A percentile compares a stretch with the other conserved stretches of the same genome.
Evolutionary conservation across 2,329 filamentous ascomycete genomes (phyloP).

Genomic region (Leptosphaerulina australis): DNA sequence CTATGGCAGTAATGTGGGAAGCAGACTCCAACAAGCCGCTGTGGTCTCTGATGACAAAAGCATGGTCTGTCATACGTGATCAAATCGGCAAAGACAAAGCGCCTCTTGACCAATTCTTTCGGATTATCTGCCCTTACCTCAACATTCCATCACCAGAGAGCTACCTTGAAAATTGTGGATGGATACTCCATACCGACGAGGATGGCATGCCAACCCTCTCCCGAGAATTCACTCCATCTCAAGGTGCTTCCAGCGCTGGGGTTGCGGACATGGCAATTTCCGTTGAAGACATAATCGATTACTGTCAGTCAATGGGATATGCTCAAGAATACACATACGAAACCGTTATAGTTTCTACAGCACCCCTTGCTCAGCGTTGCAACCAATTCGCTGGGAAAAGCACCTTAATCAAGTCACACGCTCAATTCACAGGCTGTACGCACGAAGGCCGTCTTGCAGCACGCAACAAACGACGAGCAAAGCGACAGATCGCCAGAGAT

Average conservation of each 20-base stretch:
- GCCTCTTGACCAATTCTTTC: constrained; percentile 57
- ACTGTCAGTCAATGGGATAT: constrained; percentile 36
- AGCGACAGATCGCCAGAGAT: constrained; percentile 18
- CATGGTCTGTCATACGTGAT: constrained; percentile 62
- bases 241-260: constrained; percentile 21
- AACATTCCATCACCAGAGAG: constrained; percentile 53
- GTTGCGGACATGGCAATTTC: constrained; percentile 37
- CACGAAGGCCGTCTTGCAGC: constrained; percentile 15
- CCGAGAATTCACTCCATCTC: constrained; percentile 20
- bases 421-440: not conserved
- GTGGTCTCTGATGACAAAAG: constrained; percentile 61
- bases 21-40: constrained; percentile 58
- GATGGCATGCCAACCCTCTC: constrained; percentile 28
- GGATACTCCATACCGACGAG: constrained; percentile 48
- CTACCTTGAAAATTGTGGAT: constrained; percentile 58
- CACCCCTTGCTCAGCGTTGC: constrained; percentile 24
- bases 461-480: constrained; percentile 24
- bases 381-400: constrained; percentile 5
- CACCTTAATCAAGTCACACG: not conserved
- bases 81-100: constrained; percentile 55
- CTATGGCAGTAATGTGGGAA: constrained; percentile 58
- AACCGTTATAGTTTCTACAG: constrained; percentile 17
- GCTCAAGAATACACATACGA: constrained; percentile 21
- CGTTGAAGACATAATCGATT: constrained; percentile 43
- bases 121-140: constrained; percentile 54